Conservation (phyloP, 2,329 filamentous ascomycete species). For the Trichoderma sp. region DNA sequence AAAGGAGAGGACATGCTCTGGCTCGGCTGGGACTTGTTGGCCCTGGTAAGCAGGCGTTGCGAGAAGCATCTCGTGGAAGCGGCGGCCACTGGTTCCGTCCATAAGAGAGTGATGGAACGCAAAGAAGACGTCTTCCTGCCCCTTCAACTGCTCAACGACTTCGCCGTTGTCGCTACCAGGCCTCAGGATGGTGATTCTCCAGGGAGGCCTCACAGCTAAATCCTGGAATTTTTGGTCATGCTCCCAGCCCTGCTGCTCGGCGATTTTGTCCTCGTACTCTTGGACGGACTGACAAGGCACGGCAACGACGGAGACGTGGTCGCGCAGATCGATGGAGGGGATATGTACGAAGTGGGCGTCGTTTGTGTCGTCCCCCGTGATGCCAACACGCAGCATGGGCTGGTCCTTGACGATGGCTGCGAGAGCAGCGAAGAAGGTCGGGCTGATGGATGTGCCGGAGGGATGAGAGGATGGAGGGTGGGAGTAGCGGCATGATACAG, state of each 20-base stretch:
- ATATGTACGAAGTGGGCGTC: slow-evolving; percentile 45
- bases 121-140: slow-evolving; percentile 42
- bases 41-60: slow-evolving; percentile 37
- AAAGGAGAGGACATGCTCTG: slow-evolving; percentile 32
- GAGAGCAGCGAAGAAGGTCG: slow-evolving; percentile 39
- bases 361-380: slow-evolving; percentile 45
- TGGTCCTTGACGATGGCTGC: slow-evolving; percentile 42
- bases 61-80: slow-evolving; percentile 50
- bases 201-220: slow-evolving; percentile 42
- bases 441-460: not conserved
- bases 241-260: slow-evolving; percentile 37
- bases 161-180: slow-evolving; percentile 12
- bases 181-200: slow-evolving; percentile 45
- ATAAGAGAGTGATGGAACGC: slow-evolving; percentile 52
- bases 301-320: slow-evolving; percentile 41
- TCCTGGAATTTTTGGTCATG: slow-evolving; percentile 44
- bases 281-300: slow-evolving; percentile 25
- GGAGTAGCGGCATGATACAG: slow-evolving; percentile 45
- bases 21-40: not conserved
- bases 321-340: slow-evolving; percentile 41
- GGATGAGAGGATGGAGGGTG: slow-evolving; percentile 5
- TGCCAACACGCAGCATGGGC: slow-evolving; percentile 48
- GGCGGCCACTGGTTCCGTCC: slow-evolving; percentile 49
- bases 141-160: slow-evolving; percentile 15
- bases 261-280: slow-evolving; percentile 34